A percentile compares a stretch with the other conserved stretches of the same genome.
Conservation (phyloP, 306 rosid genomes). For the Prosopis cineraria region DNA sequence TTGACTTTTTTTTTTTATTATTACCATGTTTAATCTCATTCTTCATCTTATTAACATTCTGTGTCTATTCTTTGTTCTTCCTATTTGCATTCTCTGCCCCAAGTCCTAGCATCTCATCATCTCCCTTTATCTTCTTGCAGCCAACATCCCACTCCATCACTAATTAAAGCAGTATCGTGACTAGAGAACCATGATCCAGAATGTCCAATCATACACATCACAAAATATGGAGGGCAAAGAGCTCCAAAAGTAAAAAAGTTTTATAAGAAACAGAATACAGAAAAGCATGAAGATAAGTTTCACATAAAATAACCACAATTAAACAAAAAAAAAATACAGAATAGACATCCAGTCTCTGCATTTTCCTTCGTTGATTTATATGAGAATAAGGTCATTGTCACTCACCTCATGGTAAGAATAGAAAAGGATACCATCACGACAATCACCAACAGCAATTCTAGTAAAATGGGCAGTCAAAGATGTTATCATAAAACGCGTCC, state of each 20-base stretch:
- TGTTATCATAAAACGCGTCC: conserved; percentile 72
- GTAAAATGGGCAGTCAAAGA: conserved; percentile 80
- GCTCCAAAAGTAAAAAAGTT: conserved; percentile 2
- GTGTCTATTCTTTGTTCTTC: not conserved
- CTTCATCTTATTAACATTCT: not conserved
- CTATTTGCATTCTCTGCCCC: not conserved
- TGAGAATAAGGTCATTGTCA: conserved; percentile 22
- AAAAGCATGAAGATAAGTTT: conserved; percentile 11
- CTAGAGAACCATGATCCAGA: conserved; percentile 21
- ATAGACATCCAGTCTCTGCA: conserved; percentile 27
- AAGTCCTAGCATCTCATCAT: not conserved
- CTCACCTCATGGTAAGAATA: conserved; percentile 85
- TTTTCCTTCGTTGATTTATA: not conserved
- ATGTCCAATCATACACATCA: conserved; percentile 18
- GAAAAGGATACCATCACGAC: conserved; percentile 90
- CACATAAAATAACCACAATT: conserved; percentile 23
- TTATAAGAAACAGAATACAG: conserved; percentile 13
- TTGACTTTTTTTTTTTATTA: not conserved
- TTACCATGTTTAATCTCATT: not conserved
- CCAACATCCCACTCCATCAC: not conserved
- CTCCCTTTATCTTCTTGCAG: not conserved
- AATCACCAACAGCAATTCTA: conserved; percentile 93
- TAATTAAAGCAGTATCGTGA: conserved; percentile 24
- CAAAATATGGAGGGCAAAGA: conserved; percentile 14
- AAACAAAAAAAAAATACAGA: conserved; percentile 16